Conservation (phyloP, 148 eudicot genomes). For the Rhododendron molle region DNA sequence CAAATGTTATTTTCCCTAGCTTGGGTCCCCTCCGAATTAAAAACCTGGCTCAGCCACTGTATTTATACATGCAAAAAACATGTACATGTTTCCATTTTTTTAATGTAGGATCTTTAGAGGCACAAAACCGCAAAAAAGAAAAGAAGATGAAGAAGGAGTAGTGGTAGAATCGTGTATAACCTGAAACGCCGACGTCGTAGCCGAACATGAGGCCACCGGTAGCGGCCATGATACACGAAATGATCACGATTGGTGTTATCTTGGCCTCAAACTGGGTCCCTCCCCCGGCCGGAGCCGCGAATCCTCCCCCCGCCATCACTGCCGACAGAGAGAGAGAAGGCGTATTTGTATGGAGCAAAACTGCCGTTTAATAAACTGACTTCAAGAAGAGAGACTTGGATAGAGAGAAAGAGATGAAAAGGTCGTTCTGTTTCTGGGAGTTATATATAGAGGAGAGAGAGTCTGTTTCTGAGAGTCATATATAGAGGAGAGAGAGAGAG, state of each 20-base stretch:
- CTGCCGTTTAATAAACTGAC: not conserved
- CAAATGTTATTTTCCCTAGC: no score
- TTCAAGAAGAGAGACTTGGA: not conserved
- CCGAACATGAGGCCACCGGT: constrained; percentile 98
- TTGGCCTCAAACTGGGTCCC: constrained; percentile 83
- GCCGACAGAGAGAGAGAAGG: not conserved
- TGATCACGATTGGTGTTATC: constrained; percentile 80
- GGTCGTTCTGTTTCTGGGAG: not conserved
- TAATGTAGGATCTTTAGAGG: not conserved
- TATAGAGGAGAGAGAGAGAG: not conserved
- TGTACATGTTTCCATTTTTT: not conserved
- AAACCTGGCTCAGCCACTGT: no score
- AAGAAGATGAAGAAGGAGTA: not conserved
- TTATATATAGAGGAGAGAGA: not conserved
- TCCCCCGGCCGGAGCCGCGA: constrained; percentile 36
- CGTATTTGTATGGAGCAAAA: not conserved
- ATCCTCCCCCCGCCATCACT: constrained; percentile 77
- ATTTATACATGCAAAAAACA: not conserved
- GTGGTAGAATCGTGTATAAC: constrained; percentile 17
- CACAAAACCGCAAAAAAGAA: not conserved
- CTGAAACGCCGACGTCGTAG: constrained; percentile 91
- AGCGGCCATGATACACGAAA: constrained; percentile 93
- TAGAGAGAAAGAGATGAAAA: not conserved
- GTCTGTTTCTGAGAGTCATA: not conserved
- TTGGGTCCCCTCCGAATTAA: no score